These are phyloP conservation scores for Serendipita vermifera DNA, from an alignment of 768 basidiomycete species.

Conservation along the genomic window DNA sequence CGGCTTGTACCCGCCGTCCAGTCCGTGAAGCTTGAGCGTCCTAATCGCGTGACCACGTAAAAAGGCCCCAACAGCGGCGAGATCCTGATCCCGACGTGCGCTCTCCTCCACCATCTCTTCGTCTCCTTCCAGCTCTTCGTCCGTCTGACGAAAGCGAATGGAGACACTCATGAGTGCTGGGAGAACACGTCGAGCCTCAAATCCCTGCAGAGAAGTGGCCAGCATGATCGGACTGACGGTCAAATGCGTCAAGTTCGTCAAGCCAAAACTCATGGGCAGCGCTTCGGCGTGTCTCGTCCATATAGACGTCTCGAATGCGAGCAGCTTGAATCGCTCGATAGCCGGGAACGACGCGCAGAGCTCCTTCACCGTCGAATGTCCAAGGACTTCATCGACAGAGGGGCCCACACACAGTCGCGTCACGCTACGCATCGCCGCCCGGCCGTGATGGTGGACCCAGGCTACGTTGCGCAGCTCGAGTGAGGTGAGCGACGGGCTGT, in stretches of 20 bases:
- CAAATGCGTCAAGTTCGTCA: neutral
- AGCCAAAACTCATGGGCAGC: neutral
- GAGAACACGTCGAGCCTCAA: neutral
- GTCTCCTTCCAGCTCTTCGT: neutral
- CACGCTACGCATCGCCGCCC: neutral
- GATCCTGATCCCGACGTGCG: neutral
- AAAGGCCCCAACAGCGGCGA: constrained; percentile 1
- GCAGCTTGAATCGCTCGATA: neutral
- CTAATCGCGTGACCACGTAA: neutral
- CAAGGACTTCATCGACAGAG: neutral
- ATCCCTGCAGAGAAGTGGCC: neutral
- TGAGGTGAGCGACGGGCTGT: neutral
- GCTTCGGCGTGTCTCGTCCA: neutral
- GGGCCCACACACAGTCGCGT: neutral
- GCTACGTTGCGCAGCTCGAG: constrained; percentile 5
- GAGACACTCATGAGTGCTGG: constrained; percentile 10
- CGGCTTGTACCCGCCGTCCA: neutral
- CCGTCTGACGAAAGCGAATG: neutral
- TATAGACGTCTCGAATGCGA: constrained; percentile 1
- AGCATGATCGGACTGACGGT: constrained; percentile 2
- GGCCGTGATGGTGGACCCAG: neutral
- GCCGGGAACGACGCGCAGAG: constrained; percentile 3
- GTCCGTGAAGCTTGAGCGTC: constrained; percentile 1
- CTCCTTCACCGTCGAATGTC: neutral
- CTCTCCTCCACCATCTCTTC: neutral